Percentiles rank a stretch among this genome's conserved stretches.
phyloP scores from a whole-genome alignment of 2,329 filamentous ascomycete species.

The Epichloe typhina region DNA sequence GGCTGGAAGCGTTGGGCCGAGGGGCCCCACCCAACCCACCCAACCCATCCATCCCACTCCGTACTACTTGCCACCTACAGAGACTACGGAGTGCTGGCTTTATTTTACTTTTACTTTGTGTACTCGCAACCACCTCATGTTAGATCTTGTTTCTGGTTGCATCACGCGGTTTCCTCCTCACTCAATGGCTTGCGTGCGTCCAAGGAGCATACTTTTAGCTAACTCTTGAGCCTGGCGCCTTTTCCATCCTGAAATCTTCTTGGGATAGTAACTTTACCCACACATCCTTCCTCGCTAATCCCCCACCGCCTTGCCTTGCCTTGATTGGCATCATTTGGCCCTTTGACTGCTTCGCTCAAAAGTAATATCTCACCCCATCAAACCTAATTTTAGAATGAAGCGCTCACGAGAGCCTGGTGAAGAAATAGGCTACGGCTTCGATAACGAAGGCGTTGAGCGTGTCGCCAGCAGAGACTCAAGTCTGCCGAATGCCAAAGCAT shows the following conservation, averaged over 20 bases:
- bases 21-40: too few relatives aligned
- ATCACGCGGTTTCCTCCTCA: neutral
- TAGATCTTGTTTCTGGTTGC: neutral
- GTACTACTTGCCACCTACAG: too few relatives aligned
- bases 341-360: neutral
- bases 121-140: neutral
- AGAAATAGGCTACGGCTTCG: slow-evolving; percentile 21
- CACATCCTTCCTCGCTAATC: neutral
- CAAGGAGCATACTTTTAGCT: neutral
- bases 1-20: slow-evolving; percentile 1
- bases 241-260: neutral
- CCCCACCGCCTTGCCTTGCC: neutral
- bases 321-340: neutral
- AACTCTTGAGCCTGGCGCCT: neutral
- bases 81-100: too few relatives aligned
- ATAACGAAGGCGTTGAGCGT: slow-evolving; percentile 5
- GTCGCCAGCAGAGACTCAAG: slow-evolving; percentile 5
- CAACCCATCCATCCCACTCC: neutral
- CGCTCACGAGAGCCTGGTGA: slow-evolving; percentile 48
- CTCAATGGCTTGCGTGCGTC: neutral
- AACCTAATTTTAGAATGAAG: slow-evolving; percentile 34
- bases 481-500: slow-evolving; percentile 36
- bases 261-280: too few relatives aligned
- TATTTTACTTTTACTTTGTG: too few relatives aligned
- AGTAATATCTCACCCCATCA: slow-evolving; percentile 6